These are phyloP conservation scores for Acanthamoeba royreba DNA, from an alignment of 208 protist genomes.

Conservation along the genomic window DNA sequence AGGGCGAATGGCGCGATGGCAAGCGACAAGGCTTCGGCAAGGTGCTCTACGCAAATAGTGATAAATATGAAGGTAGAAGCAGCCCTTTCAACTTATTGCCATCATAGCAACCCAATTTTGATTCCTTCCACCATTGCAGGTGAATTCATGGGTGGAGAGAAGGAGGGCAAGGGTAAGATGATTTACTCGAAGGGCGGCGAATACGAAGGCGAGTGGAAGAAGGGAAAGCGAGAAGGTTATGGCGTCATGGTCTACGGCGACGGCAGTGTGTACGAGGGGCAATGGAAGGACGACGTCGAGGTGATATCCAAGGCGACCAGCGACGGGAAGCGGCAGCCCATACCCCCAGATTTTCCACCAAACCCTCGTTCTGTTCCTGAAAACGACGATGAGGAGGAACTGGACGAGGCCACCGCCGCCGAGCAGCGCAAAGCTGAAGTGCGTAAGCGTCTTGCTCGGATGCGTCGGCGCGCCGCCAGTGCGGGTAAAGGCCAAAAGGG, in stretches of 20 bases:
- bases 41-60: conserved; percentile 25
- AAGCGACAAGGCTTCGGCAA: conserved; percentile 39
- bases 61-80: not conserved
- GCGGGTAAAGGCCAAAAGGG: too few relatives aligned
- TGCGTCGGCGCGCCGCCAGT: not conserved
- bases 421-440: not conserved
- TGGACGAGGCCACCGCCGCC: not conserved
- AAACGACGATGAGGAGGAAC: not conserved
- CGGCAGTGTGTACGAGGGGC: not conserved
- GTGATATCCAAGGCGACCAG: not conserved
- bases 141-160: conserved; percentile 25
- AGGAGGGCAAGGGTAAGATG: conserved; percentile 25
- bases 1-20: conserved; percentile 27
- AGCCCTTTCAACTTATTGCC: not conserved
- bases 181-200: conserved; percentile 42
- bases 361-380: not conserved
- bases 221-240: conserved; percentile 21
- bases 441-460: not conserved
- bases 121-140: not conserved
- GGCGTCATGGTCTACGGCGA: not conserved
- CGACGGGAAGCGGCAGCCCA: not conserved
- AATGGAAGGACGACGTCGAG: conserved; percentile 13
- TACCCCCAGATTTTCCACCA: not conserved
- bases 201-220: conserved; percentile 61
- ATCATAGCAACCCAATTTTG: not conserved